These are phyloP conservation scores for Cercis canadensis DNA, from an alignment of 306 rosid genomes.

Conservation along the genomic window DNA sequence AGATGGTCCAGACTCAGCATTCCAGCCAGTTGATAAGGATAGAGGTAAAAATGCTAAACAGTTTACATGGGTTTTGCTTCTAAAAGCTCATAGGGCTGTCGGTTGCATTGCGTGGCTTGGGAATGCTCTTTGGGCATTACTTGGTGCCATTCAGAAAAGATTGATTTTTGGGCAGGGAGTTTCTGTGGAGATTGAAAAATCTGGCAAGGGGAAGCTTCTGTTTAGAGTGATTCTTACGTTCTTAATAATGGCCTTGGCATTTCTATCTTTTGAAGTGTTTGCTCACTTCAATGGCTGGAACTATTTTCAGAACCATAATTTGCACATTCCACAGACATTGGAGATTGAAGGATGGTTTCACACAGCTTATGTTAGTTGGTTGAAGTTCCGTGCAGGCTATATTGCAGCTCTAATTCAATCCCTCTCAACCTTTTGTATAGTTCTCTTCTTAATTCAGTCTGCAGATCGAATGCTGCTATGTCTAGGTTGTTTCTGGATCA, in stretches of 20 bases:
- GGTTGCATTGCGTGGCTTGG: conserved; percentile 53
- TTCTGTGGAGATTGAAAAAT: conserved; percentile 56
- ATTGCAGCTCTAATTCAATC: conserved; percentile 67
- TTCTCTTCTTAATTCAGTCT: conserved; percentile 72
- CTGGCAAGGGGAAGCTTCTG: conserved; percentile 51
- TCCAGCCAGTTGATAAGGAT: conserved; percentile 54
- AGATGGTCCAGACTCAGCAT: conserved; percentile 56
- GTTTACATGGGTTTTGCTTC: conserved; percentile 61
- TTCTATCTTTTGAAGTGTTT: conserved; percentile 61
- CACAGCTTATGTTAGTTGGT: conserved; percentile 59
- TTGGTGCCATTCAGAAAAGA: conserved; percentile 50
- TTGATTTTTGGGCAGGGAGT: conserved; percentile 42
- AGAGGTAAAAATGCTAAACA: conserved; percentile 65
- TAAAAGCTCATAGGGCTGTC: conserved; percentile 54
- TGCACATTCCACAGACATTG: conserved; percentile 55
- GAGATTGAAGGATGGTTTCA: conserved; percentile 65
- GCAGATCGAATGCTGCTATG: conserved; percentile 67
- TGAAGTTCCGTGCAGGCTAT: conserved; percentile 61
- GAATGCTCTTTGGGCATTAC: conserved; percentile 47
- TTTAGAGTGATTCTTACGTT: conserved; percentile 53
- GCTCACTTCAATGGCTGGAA: conserved; percentile 80
- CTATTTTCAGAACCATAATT: conserved; percentile 55
- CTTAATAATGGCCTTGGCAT: conserved; percentile 56
- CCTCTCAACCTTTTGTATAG: conserved; percentile 59
- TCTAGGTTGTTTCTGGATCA: conserved; percentile 82